Evolutionary conservation across 495 filamentous ascomycete species (phyloP).

Genomic region (Penicillium herquei): DNA sequence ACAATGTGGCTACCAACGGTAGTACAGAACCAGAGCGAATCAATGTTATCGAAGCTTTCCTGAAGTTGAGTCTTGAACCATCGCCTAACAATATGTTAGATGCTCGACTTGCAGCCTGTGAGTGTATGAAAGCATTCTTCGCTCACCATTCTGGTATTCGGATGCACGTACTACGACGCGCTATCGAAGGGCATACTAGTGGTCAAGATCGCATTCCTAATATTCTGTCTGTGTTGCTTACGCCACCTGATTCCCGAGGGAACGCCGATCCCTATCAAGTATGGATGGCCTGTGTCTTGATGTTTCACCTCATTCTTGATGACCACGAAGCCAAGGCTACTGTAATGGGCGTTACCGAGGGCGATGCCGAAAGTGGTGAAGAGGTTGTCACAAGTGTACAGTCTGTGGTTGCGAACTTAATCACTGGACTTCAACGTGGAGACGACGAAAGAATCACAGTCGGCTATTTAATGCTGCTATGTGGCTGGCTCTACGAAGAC

Average conservation of each 20-base stretch:
- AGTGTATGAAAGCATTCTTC: constrained; percentile 92
- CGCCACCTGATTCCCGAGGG: constrained; percentile 53
- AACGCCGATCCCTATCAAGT: constrained; percentile 80
- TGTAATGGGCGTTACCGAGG: constrained; percentile 81
- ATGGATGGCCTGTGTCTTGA: constrained; percentile 89
- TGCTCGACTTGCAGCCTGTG: constrained; percentile 77
- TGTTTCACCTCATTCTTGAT: constrained; percentile 86
- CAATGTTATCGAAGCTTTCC: constrained; percentile 91
- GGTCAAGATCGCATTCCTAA: constrained; percentile 87
- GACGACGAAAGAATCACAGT: constrained; percentile 81
- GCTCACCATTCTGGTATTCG: constrained; percentile 74
- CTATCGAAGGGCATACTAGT: constrained; percentile 81
- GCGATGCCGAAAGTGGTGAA: constrained; percentile 85
- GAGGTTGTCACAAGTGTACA: constrained; percentile 96
- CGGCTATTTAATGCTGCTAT: constrained; percentile 90
- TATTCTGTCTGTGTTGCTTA: constrained; percentile 77
- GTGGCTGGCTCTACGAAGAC: constrained; percentile 91
- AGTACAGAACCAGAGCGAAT: constrained; percentile 54
- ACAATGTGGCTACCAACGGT: constrained; percentile 36
- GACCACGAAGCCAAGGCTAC: constrained; percentile 74
- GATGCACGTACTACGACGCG: constrained; percentile 79
- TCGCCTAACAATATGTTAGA: constrained; percentile 66
- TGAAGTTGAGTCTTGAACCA: constrained; percentile 78
- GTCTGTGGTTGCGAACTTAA: constrained; percentile 75
- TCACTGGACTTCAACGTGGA: constrained; percentile 67